A percentile compares a stretch with the other conserved stretches of the same genome.
These are phyloP conservation scores for Quercus tomentella DNA, from an alignment of 331 rosid species.

Conservation along the genomic window DNA sequence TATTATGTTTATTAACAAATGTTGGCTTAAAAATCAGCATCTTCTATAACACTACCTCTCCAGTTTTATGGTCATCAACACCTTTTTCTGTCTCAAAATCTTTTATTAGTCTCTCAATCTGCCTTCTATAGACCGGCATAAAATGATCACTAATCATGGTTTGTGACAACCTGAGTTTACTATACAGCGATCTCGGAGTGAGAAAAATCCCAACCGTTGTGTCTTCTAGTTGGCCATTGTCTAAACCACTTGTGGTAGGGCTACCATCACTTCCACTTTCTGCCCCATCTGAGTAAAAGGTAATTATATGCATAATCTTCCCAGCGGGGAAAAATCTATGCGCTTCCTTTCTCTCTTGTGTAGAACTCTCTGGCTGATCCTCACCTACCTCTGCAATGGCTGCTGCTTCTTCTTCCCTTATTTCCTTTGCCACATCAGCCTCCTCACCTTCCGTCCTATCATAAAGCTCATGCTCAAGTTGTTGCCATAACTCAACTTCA, in stretches of 20 bases:
- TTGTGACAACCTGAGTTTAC: slow-evolving; percentile 84
- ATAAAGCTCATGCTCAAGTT: slow-evolving; percentile 79
- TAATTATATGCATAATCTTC: slow-evolving; percentile 82
- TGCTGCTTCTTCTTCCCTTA: slow-evolving; percentile 72
- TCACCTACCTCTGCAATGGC: slow-evolving; percentile 54
- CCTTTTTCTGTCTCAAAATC: slow-evolving; percentile 63
- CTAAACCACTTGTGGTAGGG: slow-evolving; percentile 38
- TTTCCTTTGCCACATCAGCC: slow-evolving; percentile 60
- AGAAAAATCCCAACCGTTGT: slow-evolving; percentile 64
- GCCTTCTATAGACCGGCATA: slow-evolving; percentile 89
- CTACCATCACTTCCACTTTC: slow-evolving; percentile 39
- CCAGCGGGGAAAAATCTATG: slow-evolving; percentile 89
- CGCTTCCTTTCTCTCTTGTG: slow-evolving; percentile 56
- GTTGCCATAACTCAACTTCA: slow-evolving; percentile 88
- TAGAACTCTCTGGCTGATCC: slow-evolving; percentile 43
- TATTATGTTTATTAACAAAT: not conserved
- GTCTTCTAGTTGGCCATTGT: slow-evolving; percentile 44
- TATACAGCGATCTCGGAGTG: slow-evolving; percentile 75
- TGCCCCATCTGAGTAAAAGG: slow-evolving; percentile 24
- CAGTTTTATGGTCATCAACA: slow-evolving; percentile 16
- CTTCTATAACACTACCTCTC: slow-evolving; percentile 37
- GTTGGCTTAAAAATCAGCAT: not conserved
- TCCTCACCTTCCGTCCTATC: slow-evolving; percentile 49
- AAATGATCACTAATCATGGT: slow-evolving; percentile 94
- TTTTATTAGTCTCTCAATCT: slow-evolving; percentile 69